A percentile compares a stretch with the other conserved stretches of the same genome.
Conservation (phyloP, 2,329 filamentous ascomycete species). For the Pyrenophora graminea region DNA sequence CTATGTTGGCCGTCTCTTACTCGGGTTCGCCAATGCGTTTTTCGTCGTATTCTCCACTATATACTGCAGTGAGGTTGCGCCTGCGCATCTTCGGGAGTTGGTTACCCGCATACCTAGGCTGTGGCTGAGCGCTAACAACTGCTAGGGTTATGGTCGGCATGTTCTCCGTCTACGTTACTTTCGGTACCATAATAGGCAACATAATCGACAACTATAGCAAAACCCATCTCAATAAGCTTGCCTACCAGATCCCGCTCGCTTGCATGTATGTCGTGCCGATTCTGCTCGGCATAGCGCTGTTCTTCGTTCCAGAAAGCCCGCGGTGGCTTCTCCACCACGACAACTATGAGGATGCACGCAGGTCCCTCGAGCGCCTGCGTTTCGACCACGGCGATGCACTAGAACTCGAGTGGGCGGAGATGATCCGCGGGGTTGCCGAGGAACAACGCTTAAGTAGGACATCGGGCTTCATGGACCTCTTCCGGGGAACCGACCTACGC, state of each 20-base stretch:
- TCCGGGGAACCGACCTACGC: slow-evolving; percentile 54
- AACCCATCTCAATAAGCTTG: slow-evolving; percentile 20
- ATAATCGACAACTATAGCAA: slow-evolving; percentile 38
- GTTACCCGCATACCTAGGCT: background rate
- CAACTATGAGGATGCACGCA: slow-evolving; percentile 18
- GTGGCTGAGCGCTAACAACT: slow-evolving; percentile 21
- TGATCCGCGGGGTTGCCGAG: slow-evolving; percentile 33
- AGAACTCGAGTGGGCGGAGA: slow-evolving; percentile 36
- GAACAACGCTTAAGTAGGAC: slow-evolving; percentile 54
- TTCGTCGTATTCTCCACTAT: slow-evolving; percentile 60
- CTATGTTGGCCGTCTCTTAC: slow-evolving; percentile 52
- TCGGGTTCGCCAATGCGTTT: slow-evolving; percentile 45
- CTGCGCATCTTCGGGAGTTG: slow-evolving; percentile 39
- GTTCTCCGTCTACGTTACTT: slow-evolving; percentile 56
- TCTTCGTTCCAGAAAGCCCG: slow-evolving; percentile 44
- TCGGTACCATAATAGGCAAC: slow-evolving; percentile 55
- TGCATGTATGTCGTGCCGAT: slow-evolving; percentile 59
- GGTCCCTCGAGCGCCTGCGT: slow-evolving; percentile 26
- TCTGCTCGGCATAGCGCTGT: slow-evolving; percentile 48
- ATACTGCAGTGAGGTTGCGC: slow-evolving; percentile 52
- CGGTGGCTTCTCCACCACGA: slow-evolving; percentile 47
- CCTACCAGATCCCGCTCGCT: slow-evolving; percentile 54
- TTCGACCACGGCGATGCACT: slow-evolving; percentile 19
- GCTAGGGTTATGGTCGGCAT: slow-evolving; percentile 51
- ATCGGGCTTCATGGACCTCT: slow-evolving; percentile 56